Evolutionary conservation across 163 green algal species (phyloP).

Genomic region (Volvox carteri): DNA sequence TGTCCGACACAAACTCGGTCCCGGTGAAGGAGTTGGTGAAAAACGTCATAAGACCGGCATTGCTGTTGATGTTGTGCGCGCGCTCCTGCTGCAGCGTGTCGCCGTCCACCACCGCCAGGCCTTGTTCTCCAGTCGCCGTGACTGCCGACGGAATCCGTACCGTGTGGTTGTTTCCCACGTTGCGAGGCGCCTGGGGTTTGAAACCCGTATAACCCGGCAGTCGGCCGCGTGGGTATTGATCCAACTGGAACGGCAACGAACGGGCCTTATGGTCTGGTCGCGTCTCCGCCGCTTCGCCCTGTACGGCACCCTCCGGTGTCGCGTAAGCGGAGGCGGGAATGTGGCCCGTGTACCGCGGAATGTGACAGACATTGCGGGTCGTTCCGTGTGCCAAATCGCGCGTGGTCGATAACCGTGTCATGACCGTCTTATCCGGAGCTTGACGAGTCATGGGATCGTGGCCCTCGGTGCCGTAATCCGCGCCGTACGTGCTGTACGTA

Average conservation of each 20-base stretch:
- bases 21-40: conserved; percentile 59
- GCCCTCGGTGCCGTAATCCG: conserved; percentile 63
- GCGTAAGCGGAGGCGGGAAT: conserved; percentile 53
- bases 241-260: conserved; percentile 49
- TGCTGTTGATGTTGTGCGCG: conserved; percentile 59
- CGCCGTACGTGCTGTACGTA: conserved; percentile 38
- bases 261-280: conserved; percentile 51
- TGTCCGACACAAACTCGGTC: conserved; percentile 63
- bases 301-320: background rate
- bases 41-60: conserved; percentile 60
- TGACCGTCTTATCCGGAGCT: conserved; percentile 22
- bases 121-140: conserved; percentile 53
- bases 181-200: conserved; percentile 65
- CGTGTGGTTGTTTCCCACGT: conserved; percentile 52
- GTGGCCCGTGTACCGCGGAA: conserved; percentile 69
- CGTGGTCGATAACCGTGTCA: conserved; percentile 59
- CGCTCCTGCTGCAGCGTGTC: conserved; percentile 54
- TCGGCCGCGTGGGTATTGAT: conserved; percentile 66
- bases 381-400: conserved; percentile 65
- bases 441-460: conserved; percentile 66
- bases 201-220: conserved; percentile 66
- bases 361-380: conserved; percentile 62
- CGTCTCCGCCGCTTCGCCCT: conserved; percentile 39
- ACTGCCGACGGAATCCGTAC: conserved; percentile 33
- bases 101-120: conserved; percentile 11